Evolutionary conservation across 2,329 filamentous ascomycete genomes (phyloP).

Genomic region (Ophiostoma novo-ulmi): DNA sequence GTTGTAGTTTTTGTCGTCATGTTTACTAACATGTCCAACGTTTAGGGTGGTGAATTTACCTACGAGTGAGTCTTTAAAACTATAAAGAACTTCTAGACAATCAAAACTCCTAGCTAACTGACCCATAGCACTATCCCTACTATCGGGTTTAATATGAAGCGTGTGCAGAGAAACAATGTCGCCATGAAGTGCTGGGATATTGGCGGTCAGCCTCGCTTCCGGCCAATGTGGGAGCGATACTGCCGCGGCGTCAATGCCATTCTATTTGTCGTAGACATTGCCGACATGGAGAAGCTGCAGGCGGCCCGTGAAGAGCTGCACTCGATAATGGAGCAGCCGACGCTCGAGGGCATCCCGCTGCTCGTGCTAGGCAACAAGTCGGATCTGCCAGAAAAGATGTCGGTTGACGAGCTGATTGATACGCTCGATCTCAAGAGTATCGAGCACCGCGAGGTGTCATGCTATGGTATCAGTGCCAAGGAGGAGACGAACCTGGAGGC

Average conservation of each 20-base stretch:
- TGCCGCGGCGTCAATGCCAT: conserved; percentile 97
- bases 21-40: conserved; percentile 18
- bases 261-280: conserved; percentile 96
- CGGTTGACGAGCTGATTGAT: conserved; percentile 93
- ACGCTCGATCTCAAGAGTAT: conserved; percentile 84
- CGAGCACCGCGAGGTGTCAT: conserved; percentile 88
- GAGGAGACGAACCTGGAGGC: conserved; percentile 98
- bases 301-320: conserved; percentile 91
- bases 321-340: conserved; percentile 75
- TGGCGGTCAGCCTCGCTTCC: conserved; percentile 91
- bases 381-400: conserved; percentile 82
- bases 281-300: conserved; percentile 73
- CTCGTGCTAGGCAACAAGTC: conserved; percentile 97
- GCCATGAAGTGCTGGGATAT: conserved; percentile 99
- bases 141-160: conserved; percentile 98
- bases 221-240: conserved; percentile 99
- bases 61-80: conserved; percentile 69
- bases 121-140: conserved; percentile 81
- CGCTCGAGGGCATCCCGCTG: conserved; percentile 82
- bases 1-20: not conserved
- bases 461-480: conserved; percentile 97
- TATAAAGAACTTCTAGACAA: no score
- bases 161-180: conserved; percentile 95
- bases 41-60: conserved; percentile 92
- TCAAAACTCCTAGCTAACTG: not conserved